Evolutionary conservation across 2,329 filamentous ascomycete species (phyloP).

Genomic region (Calonectria honghensis): DNA sequence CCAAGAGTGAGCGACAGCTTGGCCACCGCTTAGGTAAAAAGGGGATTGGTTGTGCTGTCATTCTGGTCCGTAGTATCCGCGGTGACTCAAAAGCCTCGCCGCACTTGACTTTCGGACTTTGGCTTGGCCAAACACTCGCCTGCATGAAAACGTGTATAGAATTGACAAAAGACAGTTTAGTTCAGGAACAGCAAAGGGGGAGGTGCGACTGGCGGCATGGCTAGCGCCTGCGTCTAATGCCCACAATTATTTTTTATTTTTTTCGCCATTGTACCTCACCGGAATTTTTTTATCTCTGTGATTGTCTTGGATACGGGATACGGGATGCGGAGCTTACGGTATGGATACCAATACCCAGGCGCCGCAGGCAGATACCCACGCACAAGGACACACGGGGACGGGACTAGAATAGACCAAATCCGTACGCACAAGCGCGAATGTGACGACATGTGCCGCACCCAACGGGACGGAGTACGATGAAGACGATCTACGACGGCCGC

Average conservation of each 20-base stretch:
- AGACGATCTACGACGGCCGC: neutral
- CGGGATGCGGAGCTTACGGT: neutral
- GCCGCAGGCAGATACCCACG: neutral
- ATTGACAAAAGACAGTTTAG: conserved; percentile 19
- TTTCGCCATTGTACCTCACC: neutral
- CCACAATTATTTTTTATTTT: conserved; percentile 1
- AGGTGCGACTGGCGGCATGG: conserved; percentile 1
- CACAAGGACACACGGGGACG: neutral
- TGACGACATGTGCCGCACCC: neutral
- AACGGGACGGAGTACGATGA: neutral
- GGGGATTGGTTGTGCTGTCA: neutral
- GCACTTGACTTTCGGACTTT: conserved; percentile 3
- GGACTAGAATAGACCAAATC: neutral
- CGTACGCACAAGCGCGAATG: neutral
- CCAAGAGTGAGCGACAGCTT: conserved; percentile 25
- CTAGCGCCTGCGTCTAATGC: conserved; percentile 24
- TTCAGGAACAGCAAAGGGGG: conserved; percentile 29
- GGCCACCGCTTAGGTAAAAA: neutral
- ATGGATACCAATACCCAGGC: neutral
- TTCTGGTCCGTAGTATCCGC: neutral
- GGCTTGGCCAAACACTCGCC: conserved; percentile 7
- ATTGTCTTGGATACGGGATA: neutral
- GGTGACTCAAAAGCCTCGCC: neutral
- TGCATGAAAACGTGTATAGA: conserved; percentile 1
- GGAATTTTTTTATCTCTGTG: neutral